Evolutionary conservation across 768 basidiomycete species (phyloP), one percentile per base, ranked within the genome.

Genomic region (Tulasnella sp.): DNA sequence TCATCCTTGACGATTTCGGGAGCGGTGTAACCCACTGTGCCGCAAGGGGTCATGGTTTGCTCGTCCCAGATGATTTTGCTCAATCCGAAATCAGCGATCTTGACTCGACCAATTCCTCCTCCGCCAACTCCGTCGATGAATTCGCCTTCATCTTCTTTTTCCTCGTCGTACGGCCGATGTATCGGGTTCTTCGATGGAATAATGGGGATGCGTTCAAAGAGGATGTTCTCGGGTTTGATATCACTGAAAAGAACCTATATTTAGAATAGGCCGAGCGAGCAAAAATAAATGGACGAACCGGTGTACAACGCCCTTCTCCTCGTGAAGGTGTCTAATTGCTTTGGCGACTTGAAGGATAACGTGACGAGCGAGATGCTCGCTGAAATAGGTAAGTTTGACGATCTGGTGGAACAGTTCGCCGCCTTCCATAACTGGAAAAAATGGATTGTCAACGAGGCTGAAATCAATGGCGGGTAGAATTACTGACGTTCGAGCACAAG

Each of bases 1-100:
- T n/a, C n/a, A n/a, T n/a, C n/a, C n/a, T n/a, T n/a, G n/a, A 99
- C 98, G 81, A 99, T 99, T 87, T 99, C 98, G 7, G 98, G 98
- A 8, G 98, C 98, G 2, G 98, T 99, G 86, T 99, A 99, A 31
- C 98, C 98, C 44, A 99, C 97, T 3, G 98, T 99, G n/a, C 98
- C 98, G 84, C 98, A 99, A 31, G 98, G 98, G 20, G 98, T 99
- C 94, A 95, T 97, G 8, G 98, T 99, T 85, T 98, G 93, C 84
- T 99, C 98, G 85, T 97, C 94, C 98, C 98, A 99, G 5, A 99
- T 96, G 78, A 99, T 93, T 87, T 99, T 99, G 82, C 93, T 94
- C 73, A 99, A 89, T 46, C 98, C 98, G 84, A 99, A 99, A 86
- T 99, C 98, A 80, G 98, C 98, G 81, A 99, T 98, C 89, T 99